phyloP scores from a whole-genome alignment of 352 stramenopile genomes.

The Globisporangium spiculum region DNA sequence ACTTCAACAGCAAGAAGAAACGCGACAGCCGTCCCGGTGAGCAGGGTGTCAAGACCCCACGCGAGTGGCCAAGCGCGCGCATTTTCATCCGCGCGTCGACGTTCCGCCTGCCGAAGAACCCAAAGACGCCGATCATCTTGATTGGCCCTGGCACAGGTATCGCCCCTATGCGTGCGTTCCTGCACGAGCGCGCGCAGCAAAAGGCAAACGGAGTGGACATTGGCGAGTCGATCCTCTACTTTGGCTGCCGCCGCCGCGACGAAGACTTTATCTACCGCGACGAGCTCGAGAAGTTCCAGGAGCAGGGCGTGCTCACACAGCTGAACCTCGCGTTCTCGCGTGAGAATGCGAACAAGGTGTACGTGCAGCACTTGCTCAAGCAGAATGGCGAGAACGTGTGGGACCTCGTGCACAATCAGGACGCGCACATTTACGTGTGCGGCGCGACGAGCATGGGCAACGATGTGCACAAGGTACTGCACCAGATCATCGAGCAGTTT shows the following conservation, averaged over 20 bases:
- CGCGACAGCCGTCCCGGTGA: slow-evolving; percentile 67
- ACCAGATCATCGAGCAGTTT: slow-evolving; percentile 75
- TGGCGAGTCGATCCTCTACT: slow-evolving; percentile 92
- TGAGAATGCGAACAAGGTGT: slow-evolving; percentile 93
- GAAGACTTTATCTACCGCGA: slow-evolving; percentile 91
- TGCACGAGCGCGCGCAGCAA: slow-evolving; percentile 92
- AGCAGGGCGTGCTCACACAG: slow-evolving; percentile 84
- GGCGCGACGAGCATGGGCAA: slow-evolving; percentile 96
- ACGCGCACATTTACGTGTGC: slow-evolving; percentile 97
- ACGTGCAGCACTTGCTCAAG: slow-evolving; percentile 96
- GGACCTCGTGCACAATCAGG: slow-evolving; percentile 53
- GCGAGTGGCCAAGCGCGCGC: slow-evolving; percentile 67
- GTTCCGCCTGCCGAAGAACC: slow-evolving; percentile 91
- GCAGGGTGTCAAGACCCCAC: slow-evolving; percentile 63
- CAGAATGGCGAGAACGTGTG: slow-evolving; percentile 66
- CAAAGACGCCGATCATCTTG: slow-evolving; percentile 90
- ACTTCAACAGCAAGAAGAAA: slow-evolving; percentile 69
- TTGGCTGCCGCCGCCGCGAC: slow-evolving; percentile 82
- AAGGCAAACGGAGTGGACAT: slow-evolving; percentile 49
- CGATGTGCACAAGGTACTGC: slow-evolving; percentile 93
- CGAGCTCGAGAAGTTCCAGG: slow-evolving; percentile 88
- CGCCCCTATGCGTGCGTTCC: slow-evolving; percentile 95
- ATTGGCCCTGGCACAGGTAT: slow-evolving; percentile 97
- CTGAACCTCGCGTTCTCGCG: slow-evolving; percentile 95
- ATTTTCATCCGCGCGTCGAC: slow-evolving; percentile 95